phyloP scores from a whole-genome alignment of 2,329 filamentous ascomycete species.

The Aspergillus neoniger region DNA sequence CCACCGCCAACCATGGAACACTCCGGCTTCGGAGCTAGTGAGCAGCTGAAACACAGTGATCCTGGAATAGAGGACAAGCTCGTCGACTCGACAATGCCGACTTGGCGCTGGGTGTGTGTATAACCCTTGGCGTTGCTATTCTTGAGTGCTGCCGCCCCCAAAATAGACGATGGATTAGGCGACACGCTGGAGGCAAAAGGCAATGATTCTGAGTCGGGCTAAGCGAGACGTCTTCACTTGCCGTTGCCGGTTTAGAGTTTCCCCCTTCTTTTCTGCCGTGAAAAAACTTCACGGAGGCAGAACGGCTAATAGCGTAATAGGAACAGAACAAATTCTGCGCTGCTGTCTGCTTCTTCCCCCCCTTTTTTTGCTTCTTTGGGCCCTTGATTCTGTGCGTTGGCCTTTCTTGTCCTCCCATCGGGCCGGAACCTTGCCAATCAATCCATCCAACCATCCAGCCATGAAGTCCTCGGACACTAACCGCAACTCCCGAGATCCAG shows the following conservation, averaged over 20 bases:
- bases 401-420: conserved; percentile 9
- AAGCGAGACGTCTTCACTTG: background rate
- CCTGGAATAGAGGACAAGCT: background rate
- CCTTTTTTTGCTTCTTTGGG: background rate
- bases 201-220: background rate
- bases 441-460: background rate
- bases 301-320: background rate
- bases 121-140: background rate
- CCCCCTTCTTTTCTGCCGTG: background rate
- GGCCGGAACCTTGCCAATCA: conserved; percentile 22
- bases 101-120: background rate
- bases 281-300: background rate
- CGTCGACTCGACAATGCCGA: background rate
- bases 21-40: background rate
- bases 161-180: background rate
- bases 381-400: background rate
- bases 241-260: background rate
- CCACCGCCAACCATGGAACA: background rate
- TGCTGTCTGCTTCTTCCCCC: too few species aligned
- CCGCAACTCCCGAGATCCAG: conserved; percentile 4
- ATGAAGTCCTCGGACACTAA: conserved; percentile 12
- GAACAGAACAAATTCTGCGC: too few species aligned
- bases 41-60: background rate
- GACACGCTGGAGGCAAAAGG: background rate
- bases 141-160: background rate